phyloP scores from a whole-genome alignment of 2,329 filamentous ascomycete genomes.

The Cercospora brassicicola region DNA sequence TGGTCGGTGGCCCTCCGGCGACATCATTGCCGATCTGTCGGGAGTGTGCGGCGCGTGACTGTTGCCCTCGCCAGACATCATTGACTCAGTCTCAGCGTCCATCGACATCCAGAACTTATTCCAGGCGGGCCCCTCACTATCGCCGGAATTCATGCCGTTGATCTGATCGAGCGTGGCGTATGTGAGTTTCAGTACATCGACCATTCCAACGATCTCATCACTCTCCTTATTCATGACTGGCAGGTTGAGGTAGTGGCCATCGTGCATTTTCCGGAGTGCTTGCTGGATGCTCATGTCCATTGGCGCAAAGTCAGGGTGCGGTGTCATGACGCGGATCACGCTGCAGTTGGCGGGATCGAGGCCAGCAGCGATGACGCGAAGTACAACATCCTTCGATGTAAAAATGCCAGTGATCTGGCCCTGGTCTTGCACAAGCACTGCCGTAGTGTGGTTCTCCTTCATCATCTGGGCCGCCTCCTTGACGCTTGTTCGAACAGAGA shows the following conservation, averaged over 20 bases:
- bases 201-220: slow-evolving; percentile 98
- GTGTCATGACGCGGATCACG: slow-evolving; percentile 98
- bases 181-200: slow-evolving; percentile 95
- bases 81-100: slow-evolving; percentile 90
- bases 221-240: slow-evolving; percentile 91
- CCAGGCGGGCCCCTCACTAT: slow-evolving; percentile 94
- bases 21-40: slow-evolving; percentile 71
- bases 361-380: slow-evolving; percentile 95
- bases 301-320: slow-evolving; percentile 96
- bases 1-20: slow-evolving; percentile 66
- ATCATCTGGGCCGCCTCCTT: slow-evolving; percentile 93
- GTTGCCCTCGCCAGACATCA: slow-evolving; percentile 88
- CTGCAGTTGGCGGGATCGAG: slow-evolving; percentile 93
- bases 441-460: slow-evolving; percentile 99
- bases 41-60: slow-evolving; percentile 67
- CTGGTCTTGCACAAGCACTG: slow-evolving; percentile 92
- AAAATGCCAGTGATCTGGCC: slow-evolving; percentile 98
- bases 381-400: slow-evolving; percentile 97
- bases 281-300: slow-evolving; percentile 99
- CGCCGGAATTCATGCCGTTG: slow-evolving; percentile 86
- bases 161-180: slow-evolving; percentile 94
- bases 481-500: slow-evolving; percentile 92
- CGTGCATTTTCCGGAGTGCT: slow-evolving; percentile 97
- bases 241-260: slow-evolving; percentile 96
- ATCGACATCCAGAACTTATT: slow-evolving; percentile 99